Base-by-base conservation (phyloP, 345 rosid species). In the Kandelia obovata region DNA sequence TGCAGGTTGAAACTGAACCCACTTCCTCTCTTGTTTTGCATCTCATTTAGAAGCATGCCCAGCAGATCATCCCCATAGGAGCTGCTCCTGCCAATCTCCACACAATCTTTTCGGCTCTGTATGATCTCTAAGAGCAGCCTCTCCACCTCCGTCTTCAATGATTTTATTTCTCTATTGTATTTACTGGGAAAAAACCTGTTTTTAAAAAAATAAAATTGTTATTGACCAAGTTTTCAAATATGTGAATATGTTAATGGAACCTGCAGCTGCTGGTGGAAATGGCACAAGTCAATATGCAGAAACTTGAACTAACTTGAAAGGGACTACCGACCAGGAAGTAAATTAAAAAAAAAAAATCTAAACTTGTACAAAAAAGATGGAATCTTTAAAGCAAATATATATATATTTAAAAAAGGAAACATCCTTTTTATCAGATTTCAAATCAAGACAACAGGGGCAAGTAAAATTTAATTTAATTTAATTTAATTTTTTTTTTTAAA, bases 101-200 rank as follows among this genome's bases (percentile, higher is more conserved):
- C 86, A 34, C 93, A 79, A 23, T 86, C 90, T 81, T 80, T 80
- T 53, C 98, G 70, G 74, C 86, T 83, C 58, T 95, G 94, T 53
- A 95, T 92, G 3, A 95, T 95, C 78, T 90, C 98, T 91, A 88
- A 73, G 21, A 95, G 75, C 64, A 90, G 80, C 64, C 87, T 78
- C 73, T 95, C 99, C 43, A 95, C 98, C 61, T 90, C 97, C 66
- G 76, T 79, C 78, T 92, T 90, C 69, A 86, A 47, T n/a, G 97
- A 83, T 71, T 86, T 95, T 76, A 92, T 95, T 59, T 90, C 85
- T 78, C 92, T 83, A 69, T 95, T 95, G 79, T 92, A 95, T 73
- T 87, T 89, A 61, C 89, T 92, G 0, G 99, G 99, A 20, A 88
- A 80, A 68, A 92, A 95, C 79, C 99, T 95, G 85, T 56, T 27